These are phyloP conservation scores for Borovskyia barvae DNA, from an alignment of 208 protist species.

Conservation along the genomic window DNA sequence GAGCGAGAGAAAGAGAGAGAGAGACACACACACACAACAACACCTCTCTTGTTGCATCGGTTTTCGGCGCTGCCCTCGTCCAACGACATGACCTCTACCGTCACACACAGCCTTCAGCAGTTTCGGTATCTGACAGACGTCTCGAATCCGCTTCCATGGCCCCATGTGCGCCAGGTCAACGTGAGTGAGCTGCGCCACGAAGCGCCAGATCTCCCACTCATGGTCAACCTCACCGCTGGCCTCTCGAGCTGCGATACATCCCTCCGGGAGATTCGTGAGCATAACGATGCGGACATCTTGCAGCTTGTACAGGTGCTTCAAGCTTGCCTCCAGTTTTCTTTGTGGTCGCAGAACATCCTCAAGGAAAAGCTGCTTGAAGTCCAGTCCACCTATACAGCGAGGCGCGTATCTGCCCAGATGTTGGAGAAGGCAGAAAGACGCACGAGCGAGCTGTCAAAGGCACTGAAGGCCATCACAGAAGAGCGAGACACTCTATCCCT, in stretches of 20 bases:
- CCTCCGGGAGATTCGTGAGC: constrained; percentile 24
- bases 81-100: constrained; percentile 7
- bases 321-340: constrained; percentile 68
- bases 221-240: constrained; percentile 64
- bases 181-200: constrained; percentile 38
- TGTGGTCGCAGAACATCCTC: constrained; percentile 82
- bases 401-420: constrained; percentile 41
- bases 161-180: constrained; percentile 48
- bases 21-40: constrained; percentile 9
- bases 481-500: constrained; percentile 56
- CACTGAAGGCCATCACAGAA: constrained; percentile 21
- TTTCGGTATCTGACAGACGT: constrained; percentile 43
- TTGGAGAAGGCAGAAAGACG: constrained; percentile 51
- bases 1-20: no score
- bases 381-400: constrained; percentile 40
- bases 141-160: constrained; percentile 46
- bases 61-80: no score
- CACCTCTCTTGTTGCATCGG: constrained; percentile 7
- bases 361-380: constrained; percentile 55
- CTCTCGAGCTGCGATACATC: constrained; percentile 36
- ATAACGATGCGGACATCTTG: constrained; percentile 51
- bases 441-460: constrained; percentile 19
- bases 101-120: constrained; percentile 42
- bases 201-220: constrained; percentile 58
- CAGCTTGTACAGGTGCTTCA: constrained; percentile 72